Evolutionary conservation across 2,329 filamentous ascomycete genomes (phyloP).

Genomic region (Aspergillus bombycis): DNA sequence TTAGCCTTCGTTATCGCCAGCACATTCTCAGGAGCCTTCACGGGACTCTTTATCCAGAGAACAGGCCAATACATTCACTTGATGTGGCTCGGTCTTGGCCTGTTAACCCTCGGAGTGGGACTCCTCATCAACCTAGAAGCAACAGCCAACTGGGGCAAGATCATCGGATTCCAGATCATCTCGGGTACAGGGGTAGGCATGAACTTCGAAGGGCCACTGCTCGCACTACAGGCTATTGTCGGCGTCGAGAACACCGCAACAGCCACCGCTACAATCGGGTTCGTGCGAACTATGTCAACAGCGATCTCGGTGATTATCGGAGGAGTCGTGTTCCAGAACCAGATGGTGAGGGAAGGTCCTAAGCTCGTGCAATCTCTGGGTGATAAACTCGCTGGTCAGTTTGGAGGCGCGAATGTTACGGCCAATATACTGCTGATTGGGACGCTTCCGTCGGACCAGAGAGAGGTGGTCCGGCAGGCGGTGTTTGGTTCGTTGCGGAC

Average conservation of each 20-base stretch:
- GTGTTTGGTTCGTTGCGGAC: neutral
- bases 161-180: constrained; percentile 51
- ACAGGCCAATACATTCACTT: constrained; percentile 67
- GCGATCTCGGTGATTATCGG: constrained; percentile 70
- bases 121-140: constrained; percentile 61
- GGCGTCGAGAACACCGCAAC: constrained; percentile 49
- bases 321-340: constrained; percentile 73
- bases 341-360: neutral
- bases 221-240: constrained; percentile 56
- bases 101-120: constrained; percentile 68
- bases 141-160: constrained; percentile 31
- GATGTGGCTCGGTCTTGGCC: constrained; percentile 61
- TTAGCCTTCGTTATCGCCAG: constrained; percentile 70
- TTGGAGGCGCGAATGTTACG: neutral
- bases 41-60: constrained; percentile 72
- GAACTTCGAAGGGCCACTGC: constrained; percentile 55
- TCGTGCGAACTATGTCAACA: constrained; percentile 66
- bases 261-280: constrained; percentile 53
- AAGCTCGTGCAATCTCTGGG: neutral
- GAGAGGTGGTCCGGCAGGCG: neutral
- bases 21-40: constrained; percentile 63
- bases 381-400: neutral
- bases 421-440: neutral
- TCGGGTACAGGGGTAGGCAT: constrained; percentile 53
- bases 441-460: neutral